A percentile compares a stretch with the other conserved stretches of the same genome.
phyloP scores from a whole-genome alignment of 2,329 filamentous ascomycete species.

The Fusarium graminum region DNA sequence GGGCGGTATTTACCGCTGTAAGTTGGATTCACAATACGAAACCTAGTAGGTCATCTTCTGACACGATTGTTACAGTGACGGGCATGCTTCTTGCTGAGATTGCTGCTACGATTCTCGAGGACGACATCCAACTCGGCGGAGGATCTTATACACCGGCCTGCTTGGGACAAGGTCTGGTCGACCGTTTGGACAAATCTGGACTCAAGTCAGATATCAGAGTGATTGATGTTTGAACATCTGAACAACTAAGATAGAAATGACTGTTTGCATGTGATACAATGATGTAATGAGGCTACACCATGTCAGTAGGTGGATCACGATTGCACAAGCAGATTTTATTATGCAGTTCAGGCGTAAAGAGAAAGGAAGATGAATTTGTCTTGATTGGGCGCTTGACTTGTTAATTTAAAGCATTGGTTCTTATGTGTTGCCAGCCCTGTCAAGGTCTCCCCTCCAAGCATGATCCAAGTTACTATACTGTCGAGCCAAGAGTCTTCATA shows the following conservation, averaged over 20 bases:
- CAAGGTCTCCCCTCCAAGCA: constrained; percentile 8
- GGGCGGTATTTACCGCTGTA: constrained; percentile 75
- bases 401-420: not conserved
- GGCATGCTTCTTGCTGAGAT: constrained; percentile 73
- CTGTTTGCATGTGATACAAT: constrained; percentile 18
- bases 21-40: constrained; percentile 51
- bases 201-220: constrained; percentile 72
- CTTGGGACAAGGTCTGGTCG: constrained; percentile 75
- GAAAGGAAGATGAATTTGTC: not conserved
- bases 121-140: constrained; percentile 70
- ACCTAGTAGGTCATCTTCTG: constrained; percentile 3
- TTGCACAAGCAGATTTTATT: not conserved
- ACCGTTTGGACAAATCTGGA: constrained; percentile 71
- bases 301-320: not conserved
- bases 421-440: constrained; percentile 2
- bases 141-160: constrained; percentile 80
- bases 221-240: constrained; percentile 35
- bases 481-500: not conserved
- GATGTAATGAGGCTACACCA: not conserved
- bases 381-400: not conserved
- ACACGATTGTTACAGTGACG: constrained; percentile 66
- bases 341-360: not conserved
- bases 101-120: constrained; percentile 74
- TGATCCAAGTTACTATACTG: not conserved
- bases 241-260: not conserved